These are phyloP conservation scores for Marchantia polymorpha DNA, from an alignment of 225 moss, liverwort and hornwort genomes.

Conservation along the genomic window DNA sequence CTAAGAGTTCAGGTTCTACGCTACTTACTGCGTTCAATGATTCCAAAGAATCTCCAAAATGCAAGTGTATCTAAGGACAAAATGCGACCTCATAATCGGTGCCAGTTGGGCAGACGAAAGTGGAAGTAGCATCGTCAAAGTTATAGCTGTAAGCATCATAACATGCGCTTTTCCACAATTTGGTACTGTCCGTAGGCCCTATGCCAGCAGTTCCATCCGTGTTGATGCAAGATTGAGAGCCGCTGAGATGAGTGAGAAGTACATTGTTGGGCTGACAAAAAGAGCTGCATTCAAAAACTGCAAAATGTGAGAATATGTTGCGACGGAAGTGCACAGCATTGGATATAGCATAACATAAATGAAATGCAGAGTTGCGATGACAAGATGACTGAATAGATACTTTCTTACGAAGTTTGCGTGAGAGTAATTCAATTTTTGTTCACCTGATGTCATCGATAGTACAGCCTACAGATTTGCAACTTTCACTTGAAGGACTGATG, in stretches of 20 bases:
- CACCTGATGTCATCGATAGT: conserved; percentile 16
- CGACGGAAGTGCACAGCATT: not conserved
- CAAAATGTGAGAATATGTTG: not conserved
- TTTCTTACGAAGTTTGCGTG: not conserved
- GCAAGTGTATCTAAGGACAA: conserved; percentile 17
- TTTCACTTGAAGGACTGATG: not conserved
- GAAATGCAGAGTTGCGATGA: not conserved
- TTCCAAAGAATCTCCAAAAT: no score
- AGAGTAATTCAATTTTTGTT: not conserved
- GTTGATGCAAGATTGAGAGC: conserved; percentile 36
- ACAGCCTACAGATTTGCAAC: not conserved
- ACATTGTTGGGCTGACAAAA: conserved; percentile 32
- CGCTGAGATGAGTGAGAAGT: not conserved
- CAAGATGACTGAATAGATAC: not conserved
- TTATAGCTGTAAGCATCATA: conserved; percentile 38
- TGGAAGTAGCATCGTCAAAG: conserved; percentile 18
- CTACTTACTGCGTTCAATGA: no score
- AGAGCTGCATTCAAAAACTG: not conserved
- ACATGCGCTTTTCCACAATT: conserved; percentile 34
- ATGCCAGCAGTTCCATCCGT: conserved; percentile 28
- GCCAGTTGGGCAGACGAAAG: conserved; percentile 24
- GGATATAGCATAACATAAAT: not conserved
- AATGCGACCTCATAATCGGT: conserved; percentile 35
- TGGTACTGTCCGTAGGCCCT: conserved; percentile 17
- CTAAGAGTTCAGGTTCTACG: no score